Evolutionary conservation across 805 yeast genomes (phyloP).

Genomic region (Candida methanosorbosa): DNA sequence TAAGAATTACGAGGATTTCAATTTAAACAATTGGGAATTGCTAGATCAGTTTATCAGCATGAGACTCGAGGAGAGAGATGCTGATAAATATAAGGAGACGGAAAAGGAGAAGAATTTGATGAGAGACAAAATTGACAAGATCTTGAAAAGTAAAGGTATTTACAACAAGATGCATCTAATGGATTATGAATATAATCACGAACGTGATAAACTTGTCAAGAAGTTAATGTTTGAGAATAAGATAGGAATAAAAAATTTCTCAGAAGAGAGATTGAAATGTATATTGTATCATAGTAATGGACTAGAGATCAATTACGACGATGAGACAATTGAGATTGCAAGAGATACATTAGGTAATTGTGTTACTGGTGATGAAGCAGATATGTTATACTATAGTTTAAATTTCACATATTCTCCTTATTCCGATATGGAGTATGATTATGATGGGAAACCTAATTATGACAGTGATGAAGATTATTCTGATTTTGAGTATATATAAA

Average conservation of each 20-base stretch:
- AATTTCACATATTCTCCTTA: constrained; percentile 29
- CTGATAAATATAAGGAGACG: no score
- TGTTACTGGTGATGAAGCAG: constrained; percentile 73
- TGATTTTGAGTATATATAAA: not conserved
- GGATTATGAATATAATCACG: no score
- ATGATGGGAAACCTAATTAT: constrained; percentile 5
- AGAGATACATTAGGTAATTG: constrained; percentile 61
- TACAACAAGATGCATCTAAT: no score
- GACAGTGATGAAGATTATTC: not conserved
- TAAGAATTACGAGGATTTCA: constrained; percentile 16
- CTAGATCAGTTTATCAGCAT: constrained; percentile 8
- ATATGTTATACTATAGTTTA: constrained; percentile 62
- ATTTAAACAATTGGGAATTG: constrained; percentile 25
- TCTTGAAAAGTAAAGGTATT: no score
- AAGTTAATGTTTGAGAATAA: no score
- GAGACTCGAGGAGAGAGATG: not conserved
- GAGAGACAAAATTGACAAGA: not conserved
- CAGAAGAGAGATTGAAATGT: constrained; percentile 3
- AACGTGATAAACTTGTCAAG: no score
- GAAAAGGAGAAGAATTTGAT: no score
- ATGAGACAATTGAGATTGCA: constrained; percentile 57
- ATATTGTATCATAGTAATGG: constrained; percentile 42
- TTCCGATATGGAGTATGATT: constrained; percentile 13
- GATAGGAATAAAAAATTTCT: no score
- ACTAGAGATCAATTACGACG: constrained; percentile 52